These are phyloP conservation scores for Neurospora tetrasperma DNA, from an alignment of 495 filamentous ascomycete species.

Conservation along the genomic window DNA sequence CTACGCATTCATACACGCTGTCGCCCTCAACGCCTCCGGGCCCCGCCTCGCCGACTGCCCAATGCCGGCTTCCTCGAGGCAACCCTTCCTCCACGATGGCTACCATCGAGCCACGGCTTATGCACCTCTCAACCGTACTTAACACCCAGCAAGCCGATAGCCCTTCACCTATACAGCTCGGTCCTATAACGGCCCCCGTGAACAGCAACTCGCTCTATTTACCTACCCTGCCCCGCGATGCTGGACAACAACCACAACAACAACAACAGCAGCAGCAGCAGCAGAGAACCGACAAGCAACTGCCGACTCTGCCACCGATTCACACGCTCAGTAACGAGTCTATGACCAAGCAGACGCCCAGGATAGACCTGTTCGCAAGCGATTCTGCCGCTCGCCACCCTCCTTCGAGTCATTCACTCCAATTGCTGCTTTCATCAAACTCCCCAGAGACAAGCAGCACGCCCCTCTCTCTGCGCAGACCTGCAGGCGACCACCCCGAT, in stretches of 20 bases:
- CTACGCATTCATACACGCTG: neutral
- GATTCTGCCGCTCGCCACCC: constrained; percentile 7
- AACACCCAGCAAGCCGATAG: constrained; percentile 36
- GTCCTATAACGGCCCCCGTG: constrained; percentile 24
- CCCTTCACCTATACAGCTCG: constrained; percentile 35
- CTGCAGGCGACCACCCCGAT: constrained; percentile 32
- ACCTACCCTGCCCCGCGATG: constrained; percentile 37
- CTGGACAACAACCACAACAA: constrained; percentile 5
- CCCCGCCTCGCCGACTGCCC: constrained; percentile 7
- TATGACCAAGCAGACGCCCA: constrained; percentile 3
- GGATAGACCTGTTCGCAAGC: constrained; percentile 7
- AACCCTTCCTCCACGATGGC: constrained; percentile 34
- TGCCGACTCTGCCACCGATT: constrained; percentile 27
- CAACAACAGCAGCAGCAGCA: neutral
- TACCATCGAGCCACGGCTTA: constrained; percentile 49
- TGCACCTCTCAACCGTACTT: constrained; percentile 34
- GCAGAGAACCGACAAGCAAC: constrained; percentile 26
- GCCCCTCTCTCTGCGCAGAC: constrained; percentile 36
- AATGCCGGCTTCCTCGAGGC: constrained; percentile 22
- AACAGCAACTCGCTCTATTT: constrained; percentile 23
- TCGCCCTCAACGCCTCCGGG: neutral
- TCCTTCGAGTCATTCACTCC: constrained; percentile 16
- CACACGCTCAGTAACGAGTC: constrained; percentile 23
- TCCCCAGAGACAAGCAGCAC: constrained; percentile 21
- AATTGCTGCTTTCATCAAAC: constrained; percentile 19